These are phyloP conservation scores for Megacollybia marginata DNA, from an alignment of 768 basidiomycete species.

Conservation along the genomic window DNA sequence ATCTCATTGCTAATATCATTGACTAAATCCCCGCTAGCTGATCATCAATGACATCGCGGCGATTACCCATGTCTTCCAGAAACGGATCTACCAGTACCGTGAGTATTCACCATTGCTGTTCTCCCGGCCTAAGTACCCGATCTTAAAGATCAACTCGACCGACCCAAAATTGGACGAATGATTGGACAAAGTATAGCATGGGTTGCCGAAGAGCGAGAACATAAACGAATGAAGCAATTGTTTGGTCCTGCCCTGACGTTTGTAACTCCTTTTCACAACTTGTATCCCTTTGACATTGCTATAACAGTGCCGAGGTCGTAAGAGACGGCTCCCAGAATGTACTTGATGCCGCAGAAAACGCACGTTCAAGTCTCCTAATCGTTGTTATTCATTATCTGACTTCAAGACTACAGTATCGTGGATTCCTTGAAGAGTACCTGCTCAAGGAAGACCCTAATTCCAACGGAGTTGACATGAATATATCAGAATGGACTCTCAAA, in stretches of 20 bases:
- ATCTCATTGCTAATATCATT: not conserved
- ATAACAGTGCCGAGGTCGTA: not conserved
- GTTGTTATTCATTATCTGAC: not conserved
- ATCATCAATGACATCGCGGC: not conserved
- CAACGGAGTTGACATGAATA: not conserved
- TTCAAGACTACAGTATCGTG: not conserved
- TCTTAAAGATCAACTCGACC: constrained; percentile 5
- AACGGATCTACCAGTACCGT: not conserved
- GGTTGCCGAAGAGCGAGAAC: constrained; percentile 17
- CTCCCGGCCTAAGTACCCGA: not conserved
- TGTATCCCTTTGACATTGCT: not conserved
- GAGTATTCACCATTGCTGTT: not conserved
- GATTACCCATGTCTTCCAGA: not conserved
- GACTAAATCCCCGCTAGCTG: not conserved
- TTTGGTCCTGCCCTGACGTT: not conserved
- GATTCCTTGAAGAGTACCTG: not conserved
- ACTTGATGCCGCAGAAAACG: not conserved
- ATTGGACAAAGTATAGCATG: constrained; percentile 18
- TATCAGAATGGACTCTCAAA: not conserved
- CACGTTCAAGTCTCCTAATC: not conserved
- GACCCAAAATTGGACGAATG: constrained; percentile 16
- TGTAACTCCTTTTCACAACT: not conserved
- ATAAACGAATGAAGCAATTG: constrained; percentile 5
- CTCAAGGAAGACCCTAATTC: not conserved
- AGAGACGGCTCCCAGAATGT: not conserved